Base-by-base conservation (phyloP, 2,329 filamentous ascomycete genomes). In the Tympanopsis confertula region DNA sequence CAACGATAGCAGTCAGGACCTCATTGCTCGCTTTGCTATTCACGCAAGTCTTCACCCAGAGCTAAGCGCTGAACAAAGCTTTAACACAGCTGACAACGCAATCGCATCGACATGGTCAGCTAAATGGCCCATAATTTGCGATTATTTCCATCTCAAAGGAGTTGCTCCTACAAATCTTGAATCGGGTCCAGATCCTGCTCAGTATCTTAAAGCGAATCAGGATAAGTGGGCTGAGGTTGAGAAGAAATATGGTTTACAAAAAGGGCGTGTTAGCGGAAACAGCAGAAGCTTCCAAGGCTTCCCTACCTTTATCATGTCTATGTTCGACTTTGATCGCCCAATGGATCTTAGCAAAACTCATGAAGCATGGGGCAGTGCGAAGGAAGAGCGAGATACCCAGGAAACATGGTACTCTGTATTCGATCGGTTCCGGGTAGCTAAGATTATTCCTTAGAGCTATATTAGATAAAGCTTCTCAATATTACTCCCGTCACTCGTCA, bases 111-210 rank as follows among this genome's bases (percentile, higher is more conserved):
- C 52, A 2, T 67, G 63, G 64, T 56, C 53, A 13, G 45, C 49
- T 10, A 65, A 65, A 45, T 68, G 63, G 64, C 61, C 62, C 3
- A 45, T 63, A 4, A 59, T 66, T 33, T 63, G 59, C 45, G 53
- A 59, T 4, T 66, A 65, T 44, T 67, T 67, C 49, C 58, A 61
- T 3, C 48, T 68, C 28, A 59, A 59, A 42, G 63, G 63, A 1
- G 57, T 45, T 2, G 53, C 56, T 5, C 50, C 51, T 5, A n/a
- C n/a, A n/a, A 26, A 41, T 4, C 49, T 47, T 3, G 50, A 50
- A 5, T 46, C 45, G 19, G 54, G 50, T n/a, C n/a, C n/a, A n/a
- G n/a, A n/a, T n/a, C n/a, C n/a, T n/a, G n/a, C n/a, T n/a, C n/a
- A n/a, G n/a, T n/a, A n/a, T n/a, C n/a, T n/a, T n/a, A n/a, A n/a